These are phyloP conservation scores for Gossypium anomalum DNA, from an alignment of 345 rosid species.

Conservation along the genomic window DNA sequence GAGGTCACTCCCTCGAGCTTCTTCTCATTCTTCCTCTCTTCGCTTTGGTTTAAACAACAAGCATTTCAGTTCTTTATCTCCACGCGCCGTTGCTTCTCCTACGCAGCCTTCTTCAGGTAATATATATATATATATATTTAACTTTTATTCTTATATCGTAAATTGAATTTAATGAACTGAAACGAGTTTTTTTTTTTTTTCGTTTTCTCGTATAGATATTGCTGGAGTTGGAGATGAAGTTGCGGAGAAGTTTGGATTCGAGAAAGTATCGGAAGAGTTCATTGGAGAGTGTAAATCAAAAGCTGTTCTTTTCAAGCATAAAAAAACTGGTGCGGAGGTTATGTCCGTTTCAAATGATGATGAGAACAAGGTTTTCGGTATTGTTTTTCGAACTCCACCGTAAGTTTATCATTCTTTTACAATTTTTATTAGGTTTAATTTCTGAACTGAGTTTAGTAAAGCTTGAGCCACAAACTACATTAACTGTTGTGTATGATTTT, in stretches of 20 bases:
- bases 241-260: slow-evolving; percentile 75
- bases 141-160: neutral
- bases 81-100: slow-evolving; percentile 63
- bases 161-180: neutral
- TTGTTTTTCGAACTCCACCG: slow-evolving; percentile 91
- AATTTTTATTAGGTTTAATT: neutral
- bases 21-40: slow-evolving; percentile 27
- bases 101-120: slow-evolving; percentile 59
- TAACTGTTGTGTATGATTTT: neutral
- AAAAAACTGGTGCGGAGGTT: slow-evolving; percentile 85
- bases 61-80: slow-evolving; percentile 49
- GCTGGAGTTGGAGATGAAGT: slow-evolving; percentile 50
- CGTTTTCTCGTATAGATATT: slow-evolving; percentile 33
- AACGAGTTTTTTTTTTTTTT: slow-evolving; percentile 6
- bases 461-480: neutral
- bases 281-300: slow-evolving; percentile 89
- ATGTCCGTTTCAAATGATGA: slow-evolving; percentile 90
- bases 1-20: slow-evolving; percentile 21
- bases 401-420: slow-evolving; percentile 31
- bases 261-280: slow-evolving; percentile 78
- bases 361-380: slow-evolving; percentile 85
- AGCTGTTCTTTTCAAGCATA: slow-evolving; percentile 76
- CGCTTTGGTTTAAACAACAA: slow-evolving; percentile 17
- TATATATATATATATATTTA: neutral
- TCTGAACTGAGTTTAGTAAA: neutral